Conservation (phyloP, 2,329 filamentous ascomycete genomes). For the Chaetomium olivaceum region DNA sequence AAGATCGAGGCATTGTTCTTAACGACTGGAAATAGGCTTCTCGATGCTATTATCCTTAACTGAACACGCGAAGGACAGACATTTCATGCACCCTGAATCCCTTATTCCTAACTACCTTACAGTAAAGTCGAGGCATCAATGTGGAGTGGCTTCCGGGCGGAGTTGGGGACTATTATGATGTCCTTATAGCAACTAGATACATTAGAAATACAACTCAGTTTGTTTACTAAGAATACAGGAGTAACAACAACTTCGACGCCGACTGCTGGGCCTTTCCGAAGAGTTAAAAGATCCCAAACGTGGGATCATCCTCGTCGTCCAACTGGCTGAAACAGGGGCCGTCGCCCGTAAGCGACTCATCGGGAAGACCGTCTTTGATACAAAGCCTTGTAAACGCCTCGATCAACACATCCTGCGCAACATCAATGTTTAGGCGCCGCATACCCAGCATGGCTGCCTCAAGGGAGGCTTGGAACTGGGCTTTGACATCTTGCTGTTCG, state of each 20-base stretch:
- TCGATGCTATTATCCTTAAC: neutral
- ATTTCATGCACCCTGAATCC: neutral
- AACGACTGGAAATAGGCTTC: neutral
- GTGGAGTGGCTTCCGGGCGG: too few species aligned
- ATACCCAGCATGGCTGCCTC: neutral
- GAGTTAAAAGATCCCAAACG: too few species aligned
- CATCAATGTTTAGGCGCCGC: conserved; percentile 2
- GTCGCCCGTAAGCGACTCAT: neutral
- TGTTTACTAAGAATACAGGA: too few species aligned
- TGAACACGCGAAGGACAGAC: conserved; percentile 16
- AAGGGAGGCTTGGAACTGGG: neutral
- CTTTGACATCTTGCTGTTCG: neutral
- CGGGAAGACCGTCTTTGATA: neutral
- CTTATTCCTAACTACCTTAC: neutral
- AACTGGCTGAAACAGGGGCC: too few species aligned
- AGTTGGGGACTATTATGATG: too few species aligned
- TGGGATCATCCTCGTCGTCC: too few species aligned
- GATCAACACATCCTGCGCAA: neutral
- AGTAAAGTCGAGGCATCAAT: neutral
- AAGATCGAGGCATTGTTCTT: conserved; percentile 15
- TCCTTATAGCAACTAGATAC: too few species aligned
- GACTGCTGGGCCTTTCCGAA: too few species aligned
- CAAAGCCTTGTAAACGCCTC: neutral
- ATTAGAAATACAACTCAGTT: too few species aligned
- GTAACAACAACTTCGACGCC: too few species aligned